Evolutionary conservation across 2,329 filamentous ascomycete genomes (phyloP).

Genomic region (Orbilia brochopaga): DNA sequence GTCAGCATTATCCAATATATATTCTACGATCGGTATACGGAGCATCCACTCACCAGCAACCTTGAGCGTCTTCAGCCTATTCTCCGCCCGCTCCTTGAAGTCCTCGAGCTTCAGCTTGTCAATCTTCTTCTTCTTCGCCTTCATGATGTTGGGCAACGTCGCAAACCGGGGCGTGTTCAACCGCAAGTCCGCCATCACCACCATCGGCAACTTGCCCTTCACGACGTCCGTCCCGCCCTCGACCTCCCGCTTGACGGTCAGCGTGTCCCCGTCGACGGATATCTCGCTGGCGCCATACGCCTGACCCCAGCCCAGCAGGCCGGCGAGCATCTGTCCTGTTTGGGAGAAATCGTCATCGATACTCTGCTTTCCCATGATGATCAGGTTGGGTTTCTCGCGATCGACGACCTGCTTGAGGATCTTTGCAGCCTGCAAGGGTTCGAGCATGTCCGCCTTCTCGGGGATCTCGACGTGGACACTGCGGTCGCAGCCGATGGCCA

Average conservation of each 20-base stretch:
- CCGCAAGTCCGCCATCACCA: constrained; percentile 92
- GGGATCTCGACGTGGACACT: constrained; percentile 83
- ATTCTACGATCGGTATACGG: too few species aligned
- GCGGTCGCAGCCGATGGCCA: constrained; percentile 98
- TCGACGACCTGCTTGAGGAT: constrained; percentile 79
- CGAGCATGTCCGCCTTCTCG: constrained; percentile 70
- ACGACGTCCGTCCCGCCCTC: constrained; percentile 95
- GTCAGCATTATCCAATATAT: too few species aligned
- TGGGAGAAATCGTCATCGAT: constrained; percentile 96
- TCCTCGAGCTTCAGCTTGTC: constrained; percentile 89
- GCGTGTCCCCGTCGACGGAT: constrained; percentile 70
- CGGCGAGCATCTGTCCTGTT: constrained; percentile 98
- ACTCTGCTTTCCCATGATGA: constrained; percentile 94
- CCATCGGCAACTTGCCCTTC: constrained; percentile 80
- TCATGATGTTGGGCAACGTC: constrained; percentile 98
- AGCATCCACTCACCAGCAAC: constrained; percentile 70
- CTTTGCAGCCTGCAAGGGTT: constrained; percentile 92
- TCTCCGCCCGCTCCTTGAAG: constrained; percentile 75
- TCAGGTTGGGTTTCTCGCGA: constrained; percentile 85
- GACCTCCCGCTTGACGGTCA: constrained; percentile 86
- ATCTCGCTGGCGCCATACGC: constrained; percentile 91
- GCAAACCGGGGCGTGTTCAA: constrained; percentile 96
- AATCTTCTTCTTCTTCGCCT: constrained; percentile 99
- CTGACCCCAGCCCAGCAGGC: constrained; percentile 88
- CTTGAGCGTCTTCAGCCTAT: constrained; percentile 85